Percentiles rank a stretch among this genome's conserved stretches.
phyloP scores from a whole-genome alignment of 768 basidiomycete genomes.

The Hypholoma sublateritium region DNA sequence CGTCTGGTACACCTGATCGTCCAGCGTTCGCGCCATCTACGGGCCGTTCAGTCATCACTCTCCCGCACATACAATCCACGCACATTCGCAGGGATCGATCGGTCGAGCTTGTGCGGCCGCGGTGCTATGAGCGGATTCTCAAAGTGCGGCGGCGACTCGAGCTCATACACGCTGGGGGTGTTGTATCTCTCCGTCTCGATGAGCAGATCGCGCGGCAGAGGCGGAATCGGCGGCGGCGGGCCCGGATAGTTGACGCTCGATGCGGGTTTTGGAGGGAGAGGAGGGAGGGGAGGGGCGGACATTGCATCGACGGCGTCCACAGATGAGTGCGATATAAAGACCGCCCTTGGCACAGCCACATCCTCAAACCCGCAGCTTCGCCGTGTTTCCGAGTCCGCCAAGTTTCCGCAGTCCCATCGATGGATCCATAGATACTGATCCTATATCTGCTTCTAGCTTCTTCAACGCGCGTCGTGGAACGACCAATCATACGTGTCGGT shows the following conservation, averaged over 20 bases:
- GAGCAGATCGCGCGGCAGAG: slow-evolving; percentile 22
- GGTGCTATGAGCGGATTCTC: slow-evolving; percentile 63
- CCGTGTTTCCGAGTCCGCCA: too few species aligned
- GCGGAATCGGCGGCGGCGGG: background rate
- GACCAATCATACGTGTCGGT: too few species aligned
- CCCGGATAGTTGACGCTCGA: background rate
- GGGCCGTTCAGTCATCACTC: background rate
- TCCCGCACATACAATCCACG: slow-evolving; percentile 22
- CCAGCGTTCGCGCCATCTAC: slow-evolving; percentile 66
- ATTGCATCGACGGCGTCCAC: background rate
- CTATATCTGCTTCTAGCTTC: too few species aligned
- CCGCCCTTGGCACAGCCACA: background rate
- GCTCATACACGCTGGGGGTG: slow-evolving; percentile 28
- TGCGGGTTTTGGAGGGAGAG: slow-evolving; percentile 48
- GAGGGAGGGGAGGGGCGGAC: slow-evolving; percentile 33
- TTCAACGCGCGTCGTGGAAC: too few species aligned
- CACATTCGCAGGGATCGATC: slow-evolving; percentile 62
- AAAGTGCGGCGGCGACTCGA: slow-evolving; percentile 46
- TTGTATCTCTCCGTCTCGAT: slow-evolving; percentile 21
- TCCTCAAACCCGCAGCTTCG: too few species aligned
- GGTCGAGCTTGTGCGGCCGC: slow-evolving; percentile 61
- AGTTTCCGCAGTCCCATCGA: too few species aligned
- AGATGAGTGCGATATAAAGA: slow-evolving; percentile 2
- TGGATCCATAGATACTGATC: too few species aligned
- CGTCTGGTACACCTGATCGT: slow-evolving; percentile 37